Evolutionary conservation across 139 green algal genomes (phyloP).

Genomic region (Trebouxia sp.): DNA sequence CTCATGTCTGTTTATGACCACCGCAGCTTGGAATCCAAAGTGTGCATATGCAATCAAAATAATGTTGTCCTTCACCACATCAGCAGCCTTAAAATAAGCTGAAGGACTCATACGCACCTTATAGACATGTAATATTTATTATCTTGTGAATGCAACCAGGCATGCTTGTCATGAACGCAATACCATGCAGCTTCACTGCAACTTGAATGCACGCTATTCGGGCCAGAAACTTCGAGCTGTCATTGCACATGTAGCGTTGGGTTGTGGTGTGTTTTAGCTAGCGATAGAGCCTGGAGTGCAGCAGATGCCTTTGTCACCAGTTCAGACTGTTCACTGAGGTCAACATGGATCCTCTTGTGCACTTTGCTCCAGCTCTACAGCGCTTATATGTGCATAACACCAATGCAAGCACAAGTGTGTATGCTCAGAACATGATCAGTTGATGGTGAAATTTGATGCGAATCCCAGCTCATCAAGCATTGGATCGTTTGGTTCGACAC

Average conservation of each 20-base stretch:
- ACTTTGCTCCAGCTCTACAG: slow-evolving; percentile 17
- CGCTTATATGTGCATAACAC: slow-evolving; percentile 12
- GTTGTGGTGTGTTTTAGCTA: background rate
- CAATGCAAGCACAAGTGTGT: slow-evolving; percentile 20
- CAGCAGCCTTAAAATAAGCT: slow-evolving; percentile 24
- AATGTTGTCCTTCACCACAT: slow-evolving; percentile 16
- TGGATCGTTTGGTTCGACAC: background rate
- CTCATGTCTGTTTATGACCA: slow-evolving; percentile 21
- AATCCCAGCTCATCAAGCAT: slow-evolving; percentile 11
- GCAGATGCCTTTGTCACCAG: slow-evolving; percentile 4
- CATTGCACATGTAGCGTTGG: background rate
- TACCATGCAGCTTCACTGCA: slow-evolving; percentile 6
- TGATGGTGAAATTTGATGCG: slow-evolving; percentile 6
- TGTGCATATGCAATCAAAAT: slow-evolving; percentile 22
- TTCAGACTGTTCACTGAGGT: slow-evolving; percentile 18
- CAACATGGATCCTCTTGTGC: slow-evolving; percentile 19
- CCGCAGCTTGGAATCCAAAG: slow-evolving; percentile 7
- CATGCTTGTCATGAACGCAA: slow-evolving; percentile 10
- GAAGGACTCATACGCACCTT: slow-evolving; percentile 19
- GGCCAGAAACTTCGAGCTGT: background rate
- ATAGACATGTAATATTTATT: slow-evolving; percentile 17
- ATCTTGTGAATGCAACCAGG: slow-evolving; percentile 25
- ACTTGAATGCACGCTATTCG: slow-evolving; percentile 5
- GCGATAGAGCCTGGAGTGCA: background rate
- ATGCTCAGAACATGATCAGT: background rate